Evolutionary conservation across 805 yeast genomes (phyloP).

Genomic region (Allodekkera sacchari): DNA sequence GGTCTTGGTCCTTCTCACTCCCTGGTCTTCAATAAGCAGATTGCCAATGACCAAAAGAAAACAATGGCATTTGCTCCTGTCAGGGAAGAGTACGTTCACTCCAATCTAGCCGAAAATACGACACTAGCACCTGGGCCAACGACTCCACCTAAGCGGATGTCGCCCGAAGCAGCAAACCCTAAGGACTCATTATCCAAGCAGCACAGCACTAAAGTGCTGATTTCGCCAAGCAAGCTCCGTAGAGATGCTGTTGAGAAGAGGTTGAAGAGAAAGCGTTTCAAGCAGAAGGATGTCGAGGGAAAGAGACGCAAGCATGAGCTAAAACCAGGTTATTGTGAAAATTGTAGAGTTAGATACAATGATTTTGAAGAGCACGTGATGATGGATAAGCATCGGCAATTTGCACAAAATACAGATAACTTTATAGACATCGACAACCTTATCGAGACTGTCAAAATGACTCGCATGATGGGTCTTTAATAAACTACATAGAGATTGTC

Average conservation of each 20-base stretch:
- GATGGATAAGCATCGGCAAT: slow-evolving; percentile 63
- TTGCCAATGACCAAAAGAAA: slow-evolving; percentile 33
- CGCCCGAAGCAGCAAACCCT: too few species aligned
- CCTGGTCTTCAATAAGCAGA: slow-evolving; percentile 44
- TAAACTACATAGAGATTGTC: neutral
- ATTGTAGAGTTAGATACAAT: slow-evolving; percentile 79
- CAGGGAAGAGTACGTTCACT: too few species aligned
- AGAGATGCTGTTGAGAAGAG: slow-evolving; percentile 1
- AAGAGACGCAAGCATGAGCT: slow-evolving; percentile 17
- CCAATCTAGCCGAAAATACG: too few species aligned
- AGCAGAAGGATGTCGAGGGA: slow-evolving; percentile 3
- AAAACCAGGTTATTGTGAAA: slow-evolving; percentile 82
- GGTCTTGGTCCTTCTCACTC: slow-evolving; percentile 57
- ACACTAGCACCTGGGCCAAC: too few species aligned
- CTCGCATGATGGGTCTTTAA: slow-evolving; percentile 17
- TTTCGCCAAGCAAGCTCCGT: too few species aligned
- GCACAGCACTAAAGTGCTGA: too few species aligned
- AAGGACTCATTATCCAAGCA: too few species aligned
- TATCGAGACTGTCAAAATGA: slow-evolving; percentile 36
- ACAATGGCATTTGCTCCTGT: slow-evolving; percentile 17
- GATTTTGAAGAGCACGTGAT: slow-evolving; percentile 68
- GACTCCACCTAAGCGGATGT: too few species aligned
- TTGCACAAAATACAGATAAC: slow-evolving; percentile 64
- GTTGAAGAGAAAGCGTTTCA: slow-evolving; percentile 3
- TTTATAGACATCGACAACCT: slow-evolving; percentile 72